Evolutionary conservation across 2,329 filamentous ascomycete genomes (phyloP).

Genomic region (Basipetospora chlamydospora): DNA sequence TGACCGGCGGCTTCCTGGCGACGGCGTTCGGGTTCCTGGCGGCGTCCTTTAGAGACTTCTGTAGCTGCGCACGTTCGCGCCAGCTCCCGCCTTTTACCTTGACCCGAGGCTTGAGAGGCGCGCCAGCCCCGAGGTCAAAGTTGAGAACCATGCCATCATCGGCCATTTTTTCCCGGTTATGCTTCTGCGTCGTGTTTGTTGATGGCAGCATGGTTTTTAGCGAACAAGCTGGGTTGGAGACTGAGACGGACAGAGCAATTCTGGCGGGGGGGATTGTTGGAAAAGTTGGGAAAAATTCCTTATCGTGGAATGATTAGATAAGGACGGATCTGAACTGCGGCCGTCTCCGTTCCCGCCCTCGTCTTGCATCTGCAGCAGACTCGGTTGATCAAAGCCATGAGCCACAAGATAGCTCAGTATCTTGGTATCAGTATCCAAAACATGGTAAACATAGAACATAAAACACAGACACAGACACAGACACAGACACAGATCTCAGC

Average conservation of each 20-base stretch:
- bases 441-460: no score
- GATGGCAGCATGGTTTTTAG: not conserved
- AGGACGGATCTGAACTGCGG: no score
- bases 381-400: no score
- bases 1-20: no score
- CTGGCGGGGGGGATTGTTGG: not conserved
- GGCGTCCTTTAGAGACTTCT: conserved; percentile 14
- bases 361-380: no score
- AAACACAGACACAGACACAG: no score
- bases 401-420: no score
- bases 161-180: conserved; percentile 44
- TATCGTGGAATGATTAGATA: conserved; percentile 7
- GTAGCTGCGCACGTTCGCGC: conserved; percentile 70
- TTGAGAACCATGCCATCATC: conserved; percentile 94
- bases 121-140: conserved; percentile 64
- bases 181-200: not conserved
- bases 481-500: no score
- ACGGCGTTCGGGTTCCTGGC: conserved; percentile 6
- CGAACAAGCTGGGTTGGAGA: not conserved
- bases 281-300: not conserved
- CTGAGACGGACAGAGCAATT: not conserved
- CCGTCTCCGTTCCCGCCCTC: no score
- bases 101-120: conserved; percentile 43
- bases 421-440: no score
- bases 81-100: conserved; percentile 83